Base-by-base conservation (phyloP, 768 basidiomycete species). In the Kwoniella pini region DNA sequence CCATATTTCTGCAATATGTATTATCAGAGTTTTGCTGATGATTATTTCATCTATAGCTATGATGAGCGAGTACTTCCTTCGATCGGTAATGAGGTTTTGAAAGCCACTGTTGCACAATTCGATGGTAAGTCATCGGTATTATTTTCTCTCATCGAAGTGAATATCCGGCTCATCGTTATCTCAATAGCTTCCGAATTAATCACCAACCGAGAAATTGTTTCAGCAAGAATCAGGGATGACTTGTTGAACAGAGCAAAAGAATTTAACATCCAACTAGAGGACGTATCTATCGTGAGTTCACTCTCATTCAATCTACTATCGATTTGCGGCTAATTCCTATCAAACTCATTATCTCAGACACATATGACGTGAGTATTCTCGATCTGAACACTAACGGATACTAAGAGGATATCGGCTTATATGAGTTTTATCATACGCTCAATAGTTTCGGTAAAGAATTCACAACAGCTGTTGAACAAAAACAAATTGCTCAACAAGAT, bases 401-500 rank as follows among this genome's bases (percentile, higher is more conserved):
- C n/a, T n/a, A n/a, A n/a, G n/a, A n/a, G n/a, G n/a, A n/a, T n/a
- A n/a, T n/a, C n/a, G n/a, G n/a, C n/a, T n/a, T n/a, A n/a, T n/a
- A n/a, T n/a, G n/a, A n/a, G n/a, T n/a, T n/a, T n/a, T n/a, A n/a
- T n/a, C n/a, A n/a, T n/a, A 31, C 43, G 40, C 11, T 59, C 0
- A 72, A 7, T 36, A 75, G 64, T 11, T 79, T 80, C 62, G 79
- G 79, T 54, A 77, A 78, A 61, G 79, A 80, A 56, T 80, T 80
- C 68, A 80, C 79, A 21, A 77, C 75, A 22, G 96, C 96, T n/a
- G 96, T 99, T 9, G 96, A 99, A 81, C 95, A 95, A 39, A 99
- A 99, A 80, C 96, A 98, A 80, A 97, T 99, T 77, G 96, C 96
- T 10, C 96, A 99, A 79, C 96, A 99, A 84, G 95, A 98, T 80